Base-by-base conservation (phyloP, 768 basidiomycete genomes). In the Roridomyces roridus region DNA sequence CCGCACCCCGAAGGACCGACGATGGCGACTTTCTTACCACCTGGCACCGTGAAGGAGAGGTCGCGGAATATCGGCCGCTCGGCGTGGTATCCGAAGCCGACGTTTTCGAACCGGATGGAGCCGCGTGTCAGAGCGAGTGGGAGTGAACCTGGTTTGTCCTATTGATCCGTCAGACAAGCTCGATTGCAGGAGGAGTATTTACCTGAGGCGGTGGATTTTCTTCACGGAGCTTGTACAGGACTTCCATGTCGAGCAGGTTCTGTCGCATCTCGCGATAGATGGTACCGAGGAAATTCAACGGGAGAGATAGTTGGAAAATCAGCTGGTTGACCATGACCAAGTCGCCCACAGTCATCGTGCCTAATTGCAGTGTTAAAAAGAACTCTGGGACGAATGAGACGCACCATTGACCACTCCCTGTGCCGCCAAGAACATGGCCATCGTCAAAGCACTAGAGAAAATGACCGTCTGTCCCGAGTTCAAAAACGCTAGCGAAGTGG, bases 311-410 rank as follows among this genome's bases (percentile, higher is more conserved):
- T 68, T 99, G 97, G 79, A 99, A 99, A 29, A 98, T 94, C 23
- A 99, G 82, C 68, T 98, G 96, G 72, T 99, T 99, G 65, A 97
- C 91, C 96, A 99, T 98, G 64, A 99, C 97, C 14, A 99, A 84
- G 67, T 99, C 97, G 8, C 97, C 97, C 21, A 99, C 85, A 5
- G 96, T 97, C 96, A 99, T 98, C 0, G 92, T 94, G 8, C 95
- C 96, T 96, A 26, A 37, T 23, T 3, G 57, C 40, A 57, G 42
- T 28, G 39, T 18, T 15, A 34, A 42, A 25, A 24, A 5, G 46
- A 8, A 20, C 6, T 28, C 26, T 18, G 15, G 8, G 12, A 34
- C 4, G 31, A 3, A 17, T 23, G 25, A 31, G 21, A 69, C 80
- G 14, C 46, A 94, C 95, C 96, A 62, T 94, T 90, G 25, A 96